These are phyloP conservation scores for Aureoboletus auriporus DNA, from an alignment of 768 basidiomycete species.

Conservation along the genomic window DNA sequence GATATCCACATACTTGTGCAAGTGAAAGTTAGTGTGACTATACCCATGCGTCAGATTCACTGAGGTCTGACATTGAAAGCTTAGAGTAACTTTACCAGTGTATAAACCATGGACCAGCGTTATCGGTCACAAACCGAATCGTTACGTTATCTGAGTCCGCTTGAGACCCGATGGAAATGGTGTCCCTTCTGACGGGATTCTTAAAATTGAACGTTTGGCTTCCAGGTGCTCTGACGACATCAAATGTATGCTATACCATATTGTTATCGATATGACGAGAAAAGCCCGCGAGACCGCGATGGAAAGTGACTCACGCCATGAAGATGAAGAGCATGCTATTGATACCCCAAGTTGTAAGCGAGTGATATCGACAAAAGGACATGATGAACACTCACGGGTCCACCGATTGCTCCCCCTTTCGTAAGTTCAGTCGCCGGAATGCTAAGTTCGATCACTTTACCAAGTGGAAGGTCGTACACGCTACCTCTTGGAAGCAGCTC, in stretches of 20 bases:
- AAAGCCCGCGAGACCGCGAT: neutral
- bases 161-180: constrained; percentile 31
- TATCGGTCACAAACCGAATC: constrained; percentile 65
- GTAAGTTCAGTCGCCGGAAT: constrained; percentile 12
- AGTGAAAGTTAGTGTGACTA: constrained; percentile 23
- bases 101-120: constrained; percentile 36
- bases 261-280: neutral
- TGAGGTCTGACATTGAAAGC: neutral
- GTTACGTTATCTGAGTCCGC: constrained; percentile 39
- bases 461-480: constrained; percentile 13
- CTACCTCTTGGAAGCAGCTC: constrained; percentile 11
- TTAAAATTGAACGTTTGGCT: constrained; percentile 36
- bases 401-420: constrained; percentile 27
- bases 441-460: constrained; percentile 16
- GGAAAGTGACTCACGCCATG: constrained; percentile 13
- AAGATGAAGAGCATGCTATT: constrained; percentile 21
- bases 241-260: constrained; percentile 35
- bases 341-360: neutral
- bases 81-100: constrained; percentile 10
- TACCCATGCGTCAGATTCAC: neutral
- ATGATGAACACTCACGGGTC: constrained; percentile 18
- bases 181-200: constrained; percentile 54
- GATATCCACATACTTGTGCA: constrained; percentile 12
- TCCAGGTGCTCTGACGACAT: constrained; percentile 40
- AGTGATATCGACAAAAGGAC: neutral